Evolutionary conservation across 164 flowering plant species (phyloP).

Genomic region (Sedum album): DNA sequence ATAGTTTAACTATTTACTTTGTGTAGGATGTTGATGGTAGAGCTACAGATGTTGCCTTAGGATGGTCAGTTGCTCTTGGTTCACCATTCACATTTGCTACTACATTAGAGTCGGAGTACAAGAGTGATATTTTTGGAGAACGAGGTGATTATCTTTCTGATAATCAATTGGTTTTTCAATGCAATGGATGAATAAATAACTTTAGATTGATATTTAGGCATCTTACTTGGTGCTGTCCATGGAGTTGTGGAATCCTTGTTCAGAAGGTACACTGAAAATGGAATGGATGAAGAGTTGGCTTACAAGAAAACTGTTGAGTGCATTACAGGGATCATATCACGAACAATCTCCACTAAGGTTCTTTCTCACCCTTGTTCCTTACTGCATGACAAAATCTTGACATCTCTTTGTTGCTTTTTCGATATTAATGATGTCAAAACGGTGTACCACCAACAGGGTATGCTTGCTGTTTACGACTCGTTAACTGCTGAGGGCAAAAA

Average conservation of each 20-base stretch:
- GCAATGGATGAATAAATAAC: background rate
- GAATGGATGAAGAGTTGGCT: slow-evolving; percentile 81
- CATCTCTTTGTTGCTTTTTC: too few species aligned
- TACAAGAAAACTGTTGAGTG: slow-evolving; percentile 91
- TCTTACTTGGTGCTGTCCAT: slow-evolving; percentile 96
- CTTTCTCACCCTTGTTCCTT: too few species aligned
- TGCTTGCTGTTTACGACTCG: too few species aligned
- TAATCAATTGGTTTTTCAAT: background rate
- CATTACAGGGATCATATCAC: slow-evolving; percentile 81
- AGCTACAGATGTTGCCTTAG: slow-evolving; percentile 86
- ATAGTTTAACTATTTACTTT: background rate
- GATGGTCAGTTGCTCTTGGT: slow-evolving; percentile 96
- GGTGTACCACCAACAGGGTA: too few species aligned
- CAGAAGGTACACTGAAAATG: slow-evolving; percentile 84
- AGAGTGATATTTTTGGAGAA: slow-evolving; percentile 97
- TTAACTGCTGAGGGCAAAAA: too few species aligned
- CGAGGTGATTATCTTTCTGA: slow-evolving; percentile 37
- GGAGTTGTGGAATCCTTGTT: slow-evolving; percentile 90
- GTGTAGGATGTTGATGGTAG: slow-evolving; percentile 92
- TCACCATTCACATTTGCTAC: slow-evolving; percentile 99
- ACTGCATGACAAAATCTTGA: too few species aligned
- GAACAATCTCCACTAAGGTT: too few species aligned
- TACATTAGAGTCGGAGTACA: slow-evolving; percentile 90
- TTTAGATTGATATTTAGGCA: slow-evolving; percentile 34
- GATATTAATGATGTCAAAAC: too few species aligned